Percentiles rank a stretch among this genome's conserved stretches.
These are phyloP conservation scores for Gynostemma pentaphyllum DNA, from an alignment of 306 rosid genomes.

Conservation along the genomic window DNA sequence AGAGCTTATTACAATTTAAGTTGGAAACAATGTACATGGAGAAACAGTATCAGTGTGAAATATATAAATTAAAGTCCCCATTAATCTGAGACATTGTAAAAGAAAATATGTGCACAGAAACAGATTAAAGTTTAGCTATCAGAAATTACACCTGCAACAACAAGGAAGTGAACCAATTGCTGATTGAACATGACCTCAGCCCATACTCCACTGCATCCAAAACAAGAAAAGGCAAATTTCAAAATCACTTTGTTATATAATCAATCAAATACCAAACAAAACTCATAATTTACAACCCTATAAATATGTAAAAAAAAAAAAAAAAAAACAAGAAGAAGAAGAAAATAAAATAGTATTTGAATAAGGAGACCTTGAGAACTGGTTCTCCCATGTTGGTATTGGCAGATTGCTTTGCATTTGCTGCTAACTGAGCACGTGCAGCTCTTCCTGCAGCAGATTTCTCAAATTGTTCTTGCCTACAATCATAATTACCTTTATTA, in stretches of 20 bases:
- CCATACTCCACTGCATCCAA: conserved; percentile 78
- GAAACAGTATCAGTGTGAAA: neutral
- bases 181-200: conserved; percentile 24
- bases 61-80: neutral
- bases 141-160: conserved; percentile 23
- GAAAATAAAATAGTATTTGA: neutral
- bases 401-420: conserved; percentile 69
- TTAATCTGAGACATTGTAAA: neutral
- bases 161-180: conserved; percentile 23
- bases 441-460: conserved; percentile 85
- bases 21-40: neutral
- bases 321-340: neutral
- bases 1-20: neutral
- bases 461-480: conserved; percentile 78
- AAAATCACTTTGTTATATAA: neutral
- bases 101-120: neutral
- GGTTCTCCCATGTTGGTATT: conserved; percentile 55
- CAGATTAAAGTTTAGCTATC: conserved; percentile 3
- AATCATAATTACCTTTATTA: conserved; percentile 8
- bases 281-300: neutral
- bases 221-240: conserved; percentile 6
- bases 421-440: conserved; percentile 59
- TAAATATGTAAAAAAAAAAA: neutral
- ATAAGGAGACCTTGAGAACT: conserved; percentile 40
- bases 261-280: neutral